These are phyloP conservation scores for Asterophora lycoperdoides DNA, from an alignment of 768 basidiomycete species.

Conservation along the genomic window DNA sequence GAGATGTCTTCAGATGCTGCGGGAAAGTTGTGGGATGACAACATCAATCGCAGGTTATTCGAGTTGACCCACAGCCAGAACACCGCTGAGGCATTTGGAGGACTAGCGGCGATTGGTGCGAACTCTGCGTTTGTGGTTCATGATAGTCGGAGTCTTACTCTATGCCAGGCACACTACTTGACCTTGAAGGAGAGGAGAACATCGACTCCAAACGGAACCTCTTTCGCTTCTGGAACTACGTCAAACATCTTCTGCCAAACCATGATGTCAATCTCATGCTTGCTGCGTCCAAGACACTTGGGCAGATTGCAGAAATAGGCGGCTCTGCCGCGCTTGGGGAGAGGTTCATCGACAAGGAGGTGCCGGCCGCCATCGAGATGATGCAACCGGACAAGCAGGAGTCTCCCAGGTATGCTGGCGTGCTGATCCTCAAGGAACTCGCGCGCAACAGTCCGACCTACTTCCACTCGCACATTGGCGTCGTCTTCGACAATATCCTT, in stretches of 20 bases:
- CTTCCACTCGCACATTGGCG: conserved; percentile 82
- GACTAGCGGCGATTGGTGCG: conserved; percentile 83
- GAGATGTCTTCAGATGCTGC: conserved; percentile 82
- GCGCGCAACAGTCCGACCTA: conserved; percentile 84
- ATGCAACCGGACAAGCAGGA: conserved; percentile 80
- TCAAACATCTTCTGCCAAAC: conserved; percentile 88
- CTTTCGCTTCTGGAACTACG: conserved; percentile 88
- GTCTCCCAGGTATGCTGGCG: conserved; percentile 86
- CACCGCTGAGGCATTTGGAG: conserved; percentile 77
- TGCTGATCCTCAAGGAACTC: conserved; percentile 90
- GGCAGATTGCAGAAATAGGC: conserved; percentile 80
- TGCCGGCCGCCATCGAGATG: conserved; percentile 76
- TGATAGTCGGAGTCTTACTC: conserved; percentile 7
- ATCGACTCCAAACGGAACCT: conserved; percentile 77
- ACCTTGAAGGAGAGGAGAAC: conserved; percentile 73
- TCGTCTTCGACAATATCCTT: conserved; percentile 91
- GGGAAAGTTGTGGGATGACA: conserved; percentile 81
- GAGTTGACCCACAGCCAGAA: conserved; percentile 81
- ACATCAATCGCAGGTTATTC: conserved; percentile 74
- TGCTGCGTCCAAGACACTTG: conserved; percentile 87
- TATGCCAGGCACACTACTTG: conserved; percentile 62
- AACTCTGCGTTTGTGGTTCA: conserved; percentile 2
- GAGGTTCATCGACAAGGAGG: conserved; percentile 85
- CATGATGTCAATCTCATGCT: conserved; percentile 93
- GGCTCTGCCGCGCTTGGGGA: conserved; percentile 84